Evolutionary conservation across 352 stramenopile species (phyloP).

Genomic region (Pythium sukuiense): DNA sequence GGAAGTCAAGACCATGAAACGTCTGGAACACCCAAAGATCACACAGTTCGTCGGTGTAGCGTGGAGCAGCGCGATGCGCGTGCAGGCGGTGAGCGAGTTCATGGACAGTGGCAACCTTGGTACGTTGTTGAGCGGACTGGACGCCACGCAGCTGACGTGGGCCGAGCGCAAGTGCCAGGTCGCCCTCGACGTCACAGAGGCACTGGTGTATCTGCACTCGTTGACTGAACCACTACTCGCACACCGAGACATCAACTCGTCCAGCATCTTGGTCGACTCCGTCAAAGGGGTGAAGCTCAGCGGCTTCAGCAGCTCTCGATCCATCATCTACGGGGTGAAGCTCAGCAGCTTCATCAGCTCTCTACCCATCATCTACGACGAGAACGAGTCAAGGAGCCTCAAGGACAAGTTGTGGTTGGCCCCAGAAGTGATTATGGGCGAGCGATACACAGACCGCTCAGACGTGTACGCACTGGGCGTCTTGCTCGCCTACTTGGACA

Average conservation of each 20-base stretch:
- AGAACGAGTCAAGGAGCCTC: neutral
- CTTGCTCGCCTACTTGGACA: conserved; percentile 67
- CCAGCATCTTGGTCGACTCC: conserved; percentile 66
- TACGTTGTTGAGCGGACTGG: conserved; percentile 42
- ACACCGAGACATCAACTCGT: conserved; percentile 68
- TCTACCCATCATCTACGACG: too few species aligned
- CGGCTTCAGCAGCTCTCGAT: too few species aligned
- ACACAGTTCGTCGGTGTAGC: conserved; percentile 68
- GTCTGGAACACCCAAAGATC: conserved; percentile 66
- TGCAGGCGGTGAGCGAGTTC: conserved; percentile 65
- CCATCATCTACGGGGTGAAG: conserved; percentile 15
- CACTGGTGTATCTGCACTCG: conserved; percentile 72
- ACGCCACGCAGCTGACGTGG: conserved; percentile 48
- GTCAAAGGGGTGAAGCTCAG: conserved; percentile 32
- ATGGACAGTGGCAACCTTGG: conserved; percentile 71
- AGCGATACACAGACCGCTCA: conserved; percentile 21
- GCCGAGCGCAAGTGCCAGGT: conserved; percentile 66
- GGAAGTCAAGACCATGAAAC: conserved; percentile 59
- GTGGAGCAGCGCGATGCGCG: conserved; percentile 60
- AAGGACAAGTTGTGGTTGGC: conserved; percentile 52
- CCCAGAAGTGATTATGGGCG: conserved; percentile 30
- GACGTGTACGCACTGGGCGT: conserved; percentile 38
- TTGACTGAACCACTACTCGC: conserved; percentile 56
- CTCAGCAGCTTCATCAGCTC: too few species aligned
- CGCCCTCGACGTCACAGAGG: conserved; percentile 66